Evolutionary conservation across 192 early-diverging fungal species (phyloP).

Genomic region (Spizellomyces sp.): DNA sequence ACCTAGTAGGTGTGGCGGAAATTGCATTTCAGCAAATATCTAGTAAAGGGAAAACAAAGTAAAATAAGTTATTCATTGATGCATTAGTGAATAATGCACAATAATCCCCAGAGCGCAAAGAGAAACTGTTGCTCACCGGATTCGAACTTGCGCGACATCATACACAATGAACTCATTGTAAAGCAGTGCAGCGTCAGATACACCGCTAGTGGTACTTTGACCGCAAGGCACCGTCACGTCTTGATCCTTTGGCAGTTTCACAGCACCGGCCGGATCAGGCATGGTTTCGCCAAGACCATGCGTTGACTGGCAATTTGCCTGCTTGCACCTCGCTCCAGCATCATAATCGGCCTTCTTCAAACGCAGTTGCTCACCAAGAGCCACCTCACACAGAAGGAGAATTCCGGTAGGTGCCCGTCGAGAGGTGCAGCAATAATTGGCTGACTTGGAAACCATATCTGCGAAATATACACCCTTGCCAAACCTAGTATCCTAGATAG

Average conservation of each 20-base stretch:
- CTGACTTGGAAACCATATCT: slow-evolving; percentile 73
- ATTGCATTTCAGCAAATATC: no score
- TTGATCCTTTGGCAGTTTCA: slow-evolving; percentile 40
- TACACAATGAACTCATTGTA: slow-evolving; percentile 86
- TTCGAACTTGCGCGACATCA: slow-evolving; percentile 66
- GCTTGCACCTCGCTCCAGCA: slow-evolving; percentile 44
- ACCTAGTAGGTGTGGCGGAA: no score
- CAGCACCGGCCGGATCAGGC: slow-evolving; percentile 53
- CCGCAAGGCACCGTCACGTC: slow-evolving; percentile 58
- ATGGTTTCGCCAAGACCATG: slow-evolving; percentile 59
- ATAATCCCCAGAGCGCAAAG: no score
- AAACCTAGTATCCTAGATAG: slow-evolving; percentile 58
- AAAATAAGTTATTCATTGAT: no score
- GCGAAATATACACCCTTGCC: slow-evolving; percentile 87
- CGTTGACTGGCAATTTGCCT: slow-evolving; percentile 56
- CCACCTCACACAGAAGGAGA: slow-evolving; percentile 79
- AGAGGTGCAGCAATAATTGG: slow-evolving; percentile 66
- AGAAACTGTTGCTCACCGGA: slow-evolving; percentile 44
- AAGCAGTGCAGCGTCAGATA: slow-evolving; percentile 35
- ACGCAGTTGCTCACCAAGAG: slow-evolving; percentile 58
- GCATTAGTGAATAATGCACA: no score
- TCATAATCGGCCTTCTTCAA: slow-evolving; percentile 52
- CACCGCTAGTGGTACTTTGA: slow-evolving; percentile 17
- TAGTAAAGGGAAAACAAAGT: no score
- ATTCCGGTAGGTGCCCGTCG: slow-evolving; percentile 48